Evolutionary conservation across 2,329 filamentous ascomycete genomes (phyloP).

Genomic region (Cercospora beticola): DNA sequence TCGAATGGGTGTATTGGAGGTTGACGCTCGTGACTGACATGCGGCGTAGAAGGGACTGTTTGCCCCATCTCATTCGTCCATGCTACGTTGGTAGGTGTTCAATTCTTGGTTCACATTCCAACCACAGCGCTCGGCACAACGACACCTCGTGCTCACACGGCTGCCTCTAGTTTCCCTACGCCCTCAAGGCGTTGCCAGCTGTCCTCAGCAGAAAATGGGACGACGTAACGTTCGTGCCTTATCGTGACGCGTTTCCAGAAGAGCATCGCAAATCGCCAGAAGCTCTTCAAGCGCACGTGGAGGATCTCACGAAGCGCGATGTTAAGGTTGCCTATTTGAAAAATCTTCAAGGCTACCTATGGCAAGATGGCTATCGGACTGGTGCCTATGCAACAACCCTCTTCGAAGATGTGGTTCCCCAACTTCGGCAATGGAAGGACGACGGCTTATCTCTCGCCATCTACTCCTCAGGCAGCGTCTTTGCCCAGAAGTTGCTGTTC

Average conservation of each 20-base stretch:
- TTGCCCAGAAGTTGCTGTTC: conserved; percentile 79
- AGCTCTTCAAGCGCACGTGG: conserved; percentile 65
- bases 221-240: conserved; percentile 61
- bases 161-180: conserved; percentile 67
- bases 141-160: conserved; percentile 3
- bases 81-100: conserved; percentile 69
- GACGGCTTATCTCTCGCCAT: conserved; percentile 64
- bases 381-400: conserved; percentile 70
- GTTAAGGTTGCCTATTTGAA: conserved; percentile 77
- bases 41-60: conserved; percentile 69
- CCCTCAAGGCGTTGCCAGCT: conserved; percentile 63
- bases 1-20: not conserved
- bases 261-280: conserved; percentile 60
- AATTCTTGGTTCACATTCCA: not conserved
- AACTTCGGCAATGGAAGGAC: conserved; percentile 52
- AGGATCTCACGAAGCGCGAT: conserved; percentile 68
- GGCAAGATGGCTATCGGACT: conserved; percentile 69
- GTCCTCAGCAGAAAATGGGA: conserved; percentile 68
- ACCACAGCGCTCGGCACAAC: conserved; percentile 15
- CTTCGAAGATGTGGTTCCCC: conserved; percentile 69
- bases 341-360: conserved; percentile 75
- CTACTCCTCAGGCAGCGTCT: conserved; percentile 78
- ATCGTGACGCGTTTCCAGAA: conserved; percentile 69
- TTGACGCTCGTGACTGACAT: conserved; percentile 14
- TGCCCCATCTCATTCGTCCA: conserved; percentile 84